phyloP scores from a whole-genome alignment of 768 basidiomycete genomes.

The Pulveroboletus sp. region DNA sequence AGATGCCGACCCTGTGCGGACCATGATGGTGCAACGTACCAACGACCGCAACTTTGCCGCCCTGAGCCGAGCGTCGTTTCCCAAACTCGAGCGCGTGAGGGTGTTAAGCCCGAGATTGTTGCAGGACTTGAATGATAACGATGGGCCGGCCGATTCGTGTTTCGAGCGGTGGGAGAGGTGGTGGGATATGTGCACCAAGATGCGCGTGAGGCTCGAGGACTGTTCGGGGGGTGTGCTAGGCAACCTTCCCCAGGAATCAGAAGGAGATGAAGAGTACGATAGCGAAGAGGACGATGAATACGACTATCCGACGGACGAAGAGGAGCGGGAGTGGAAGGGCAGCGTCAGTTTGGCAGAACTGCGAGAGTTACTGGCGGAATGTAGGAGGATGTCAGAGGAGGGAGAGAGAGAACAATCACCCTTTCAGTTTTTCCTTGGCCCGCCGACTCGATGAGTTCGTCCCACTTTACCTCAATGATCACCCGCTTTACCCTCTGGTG shows the following conservation, averaged over 20 bases:
- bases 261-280: slow-evolving; percentile 32
- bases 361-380: slow-evolving; percentile 56
- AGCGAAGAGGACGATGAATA: slow-evolving; percentile 34
- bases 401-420: slow-evolving; percentile 26
- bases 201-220: slow-evolving; percentile 66
- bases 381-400: slow-evolving; percentile 42
- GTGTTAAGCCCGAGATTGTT: slow-evolving; percentile 56
- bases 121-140: slow-evolving; percentile 50
- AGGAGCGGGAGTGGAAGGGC: slow-evolving; percentile 26
- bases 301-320: slow-evolving; percentile 31
- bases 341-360: slow-evolving; percentile 41
- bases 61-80: slow-evolving; percentile 52
- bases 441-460: slow-evolving; percentile 4
- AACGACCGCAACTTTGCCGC: slow-evolving; percentile 69
- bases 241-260: slow-evolving; percentile 29
- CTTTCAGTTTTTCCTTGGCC: slow-evolving; percentile 18
- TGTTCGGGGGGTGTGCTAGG: slow-evolving; percentile 70
- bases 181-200: slow-evolving; percentile 52
- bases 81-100: slow-evolving; percentile 56
- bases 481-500: slow-evolving; percentile 64
- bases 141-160: slow-evolving; percentile 44
- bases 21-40: slow-evolving; percentile 45
- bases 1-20: slow-evolving; percentile 40
- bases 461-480: slow-evolving; percentile 14
- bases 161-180: slow-evolving; percentile 65